Evolutionary conservation across 129 eudicot genomes (phyloP).

Genomic region (Glebionis coronaria): DNA sequence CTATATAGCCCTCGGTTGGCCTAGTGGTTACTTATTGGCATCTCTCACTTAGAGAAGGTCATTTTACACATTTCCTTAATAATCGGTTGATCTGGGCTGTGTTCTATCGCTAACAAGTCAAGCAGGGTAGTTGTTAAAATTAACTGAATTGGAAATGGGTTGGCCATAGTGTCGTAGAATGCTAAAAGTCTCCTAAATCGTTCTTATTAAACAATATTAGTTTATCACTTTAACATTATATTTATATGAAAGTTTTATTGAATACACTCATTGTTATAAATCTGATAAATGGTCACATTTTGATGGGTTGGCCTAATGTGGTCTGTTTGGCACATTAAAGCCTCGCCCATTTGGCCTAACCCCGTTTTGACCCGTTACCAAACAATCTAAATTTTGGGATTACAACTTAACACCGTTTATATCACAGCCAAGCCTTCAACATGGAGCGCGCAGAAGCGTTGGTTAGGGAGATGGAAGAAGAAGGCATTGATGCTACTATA

Average conservation of each 20-base stretch:
- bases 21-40: no score
- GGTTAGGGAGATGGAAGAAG: conserved; percentile 98
- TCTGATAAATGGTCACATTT: neutral
- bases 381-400: conserved; percentile 2
- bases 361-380: conserved; percentile 1
- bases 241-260: neutral
- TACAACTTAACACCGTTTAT: conserved; percentile 1
- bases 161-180: neutral
- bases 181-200: neutral
- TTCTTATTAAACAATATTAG: conserved; percentile 1
- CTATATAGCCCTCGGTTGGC: neutral
- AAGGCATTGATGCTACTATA: conserved; percentile 88
- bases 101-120: neutral
- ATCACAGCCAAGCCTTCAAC: conserved; percentile 58
- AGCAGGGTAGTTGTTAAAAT: no score
- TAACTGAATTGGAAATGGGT: neutral
- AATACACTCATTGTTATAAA: neutral
- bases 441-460: conserved; percentile 87
- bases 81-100: neutral
- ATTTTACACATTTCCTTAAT: no score
- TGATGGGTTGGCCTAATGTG: neutral
- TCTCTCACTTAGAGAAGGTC: no score
- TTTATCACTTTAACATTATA: neutral
- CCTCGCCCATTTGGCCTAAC: neutral
- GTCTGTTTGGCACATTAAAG: no score